Base-by-base conservation (phyloP, 1,284 basidiomycete species). In the Ustilago crameri region DNA sequence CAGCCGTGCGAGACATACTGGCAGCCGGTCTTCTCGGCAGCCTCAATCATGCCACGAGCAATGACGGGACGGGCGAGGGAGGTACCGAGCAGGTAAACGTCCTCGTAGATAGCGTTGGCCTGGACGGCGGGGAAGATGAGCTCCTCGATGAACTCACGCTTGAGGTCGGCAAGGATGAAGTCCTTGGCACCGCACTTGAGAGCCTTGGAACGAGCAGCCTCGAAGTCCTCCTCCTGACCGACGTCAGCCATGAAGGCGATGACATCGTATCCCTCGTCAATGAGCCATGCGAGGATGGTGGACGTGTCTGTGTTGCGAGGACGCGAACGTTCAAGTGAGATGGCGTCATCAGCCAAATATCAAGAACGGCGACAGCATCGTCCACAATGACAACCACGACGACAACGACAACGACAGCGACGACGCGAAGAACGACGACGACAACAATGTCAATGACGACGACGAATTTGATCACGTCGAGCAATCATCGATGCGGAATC, bases 21-120 rank as follows among this genome's bases (percentile, higher is more conserved):
- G 53, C 74, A 76, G 42, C 76, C 68, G 85, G 96, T 93, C 79
- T 87, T 87, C 48, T 91, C 92, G 42, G 96, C 96, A 55, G 92
- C 88, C 57, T 91, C 90, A 76, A 99, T 98, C 96, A 99, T 98
- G 51, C 94, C 95, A 69, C 95, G 94, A 60, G 96, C 95, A 83
- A 98, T 99, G 81, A 99, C 95, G 35, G 95, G 95, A 51, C 95
- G 93, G 57, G 95, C 95, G 55, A 98, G 90, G 27, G 95, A 98
- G 37, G 96, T 98, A 46, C 95, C 96, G 62, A 98, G 90, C 42
- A 98, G 91, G 86, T 98, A 99, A 57, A 98, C 93, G 80, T 93
- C 93, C 91, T 99, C 96, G 86, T 99, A 99, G 86, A 98, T 98
- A 85, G 92, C 93, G 85, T 99, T 99, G 71, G 93, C 93, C 86